phyloP scores from a whole-genome alignment of 2,329 filamentous ascomycete genomes.

The Fusarium albidum region DNA sequence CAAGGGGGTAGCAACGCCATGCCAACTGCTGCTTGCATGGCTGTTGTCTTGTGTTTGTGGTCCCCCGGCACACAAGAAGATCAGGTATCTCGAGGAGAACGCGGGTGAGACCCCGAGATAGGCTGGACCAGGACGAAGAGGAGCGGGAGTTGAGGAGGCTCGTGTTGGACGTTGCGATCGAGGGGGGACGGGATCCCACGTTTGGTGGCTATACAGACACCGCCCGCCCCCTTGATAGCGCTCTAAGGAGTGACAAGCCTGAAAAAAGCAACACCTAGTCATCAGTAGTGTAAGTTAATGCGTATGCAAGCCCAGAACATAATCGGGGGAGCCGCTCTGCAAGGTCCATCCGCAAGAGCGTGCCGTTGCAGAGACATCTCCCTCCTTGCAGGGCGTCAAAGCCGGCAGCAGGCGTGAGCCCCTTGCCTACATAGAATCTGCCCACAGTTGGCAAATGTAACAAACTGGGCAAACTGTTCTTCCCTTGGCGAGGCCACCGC shows the following conservation, averaged over 20 bases:
- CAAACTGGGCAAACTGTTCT: background rate
- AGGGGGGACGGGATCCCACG: conserved; percentile 37
- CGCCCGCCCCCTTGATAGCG: conserved; percentile 19
- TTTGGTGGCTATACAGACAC: conserved; percentile 32
- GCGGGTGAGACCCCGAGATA: conserved; percentile 44
- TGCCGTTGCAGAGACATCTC: conserved; percentile 22
- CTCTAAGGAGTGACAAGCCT: background rate
- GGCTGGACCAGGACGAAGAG: conserved; percentile 46
- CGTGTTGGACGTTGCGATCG: conserved; percentile 39
- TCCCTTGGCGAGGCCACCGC: background rate
- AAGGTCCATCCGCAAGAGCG: conserved; percentile 28
- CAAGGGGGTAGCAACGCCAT: conserved; percentile 63
- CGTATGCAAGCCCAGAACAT: conserved; percentile 5
- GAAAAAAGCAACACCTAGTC: background rate
- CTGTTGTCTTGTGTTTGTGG: conserved; percentile 69
- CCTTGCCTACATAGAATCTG: conserved; percentile 33
- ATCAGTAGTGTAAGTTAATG: conserved; percentile 16
- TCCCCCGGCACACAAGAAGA: conserved; percentile 59
- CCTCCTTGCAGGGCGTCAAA: conserved; percentile 11
- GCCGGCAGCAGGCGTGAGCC: conserved; percentile 22
- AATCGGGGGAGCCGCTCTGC: conserved; percentile 8
- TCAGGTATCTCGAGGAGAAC: conserved; percentile 58
- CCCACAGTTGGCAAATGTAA: conserved; percentile 15
- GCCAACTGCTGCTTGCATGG: conserved; percentile 71
- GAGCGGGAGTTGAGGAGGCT: conserved; percentile 43